Conservation (phyloP, 106 monocot species). For the Posidonia australis region DNA sequence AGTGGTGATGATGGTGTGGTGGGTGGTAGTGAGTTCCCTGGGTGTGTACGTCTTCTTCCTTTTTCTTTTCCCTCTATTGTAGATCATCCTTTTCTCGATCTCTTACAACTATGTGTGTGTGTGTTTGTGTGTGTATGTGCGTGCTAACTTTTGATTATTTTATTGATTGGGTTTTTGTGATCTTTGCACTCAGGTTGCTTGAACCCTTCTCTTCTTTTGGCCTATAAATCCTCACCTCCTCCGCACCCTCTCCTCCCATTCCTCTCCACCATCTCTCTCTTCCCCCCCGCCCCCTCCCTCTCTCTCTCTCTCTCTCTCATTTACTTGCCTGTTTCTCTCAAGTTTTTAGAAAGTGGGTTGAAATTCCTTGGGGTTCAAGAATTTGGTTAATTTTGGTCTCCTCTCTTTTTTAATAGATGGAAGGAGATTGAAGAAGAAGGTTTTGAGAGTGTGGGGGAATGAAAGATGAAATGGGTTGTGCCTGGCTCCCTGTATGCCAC, state of each 20-base stretch:
- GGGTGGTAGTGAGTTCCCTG: no score
- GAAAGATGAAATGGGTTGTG: constrained; percentile 32
- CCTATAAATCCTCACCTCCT: not conserved
- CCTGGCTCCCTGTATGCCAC: constrained; percentile 93
- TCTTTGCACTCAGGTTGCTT: not conserved
- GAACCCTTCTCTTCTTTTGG: not conserved
- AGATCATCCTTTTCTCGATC: no score
- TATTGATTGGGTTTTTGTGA: not conserved
- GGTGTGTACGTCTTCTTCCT: no score
- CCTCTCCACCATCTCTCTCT: not conserved
- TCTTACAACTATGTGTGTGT: no score
- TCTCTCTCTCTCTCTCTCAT: not conserved
- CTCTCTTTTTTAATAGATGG: not conserved
- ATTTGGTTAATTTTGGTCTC: no score
- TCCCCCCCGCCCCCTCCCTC: not conserved
- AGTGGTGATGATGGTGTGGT: no score
- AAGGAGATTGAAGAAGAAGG: not conserved
- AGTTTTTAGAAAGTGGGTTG: no score
- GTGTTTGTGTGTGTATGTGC: no score
- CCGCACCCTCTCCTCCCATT: not conserved
- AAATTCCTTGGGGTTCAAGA: no score
- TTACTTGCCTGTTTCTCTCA: not conserved
- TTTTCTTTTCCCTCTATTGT: no score
- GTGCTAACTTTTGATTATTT: no score
- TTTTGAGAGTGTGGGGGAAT: not conserved